Base-by-base conservation (phyloP, 305 asterid genomes). In the Fraxinus ornus region DNA sequence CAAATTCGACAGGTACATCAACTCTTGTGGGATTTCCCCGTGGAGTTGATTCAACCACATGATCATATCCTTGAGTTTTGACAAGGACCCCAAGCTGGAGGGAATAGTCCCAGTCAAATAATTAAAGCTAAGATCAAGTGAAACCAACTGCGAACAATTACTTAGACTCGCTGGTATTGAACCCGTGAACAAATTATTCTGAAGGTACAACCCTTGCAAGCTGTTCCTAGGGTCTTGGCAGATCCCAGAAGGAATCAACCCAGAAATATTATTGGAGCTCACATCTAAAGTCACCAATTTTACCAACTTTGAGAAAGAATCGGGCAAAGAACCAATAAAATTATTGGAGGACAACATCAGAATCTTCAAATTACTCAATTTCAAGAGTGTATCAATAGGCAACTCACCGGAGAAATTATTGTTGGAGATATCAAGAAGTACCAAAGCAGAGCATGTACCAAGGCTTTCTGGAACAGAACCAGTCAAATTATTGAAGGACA, bases 1-100 rank as follows among this genome's bases (percentile, higher is more conserved):
- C 84, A 94, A 81, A 33, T 89, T 80, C 84, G 72, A 87, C 85
- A 91, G 79, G 37, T 88, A 66, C 88, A 89, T 92, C 1, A 93
- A 78, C 91, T 93, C 97, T 7, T 81, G 80, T 6, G 98, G 97
- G 89, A 94, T 94, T 75, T 87, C 90, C 90, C 97, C 98, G n/a
- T 82, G 80, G 72, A 94, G 92, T 33, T 87, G 89, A 88, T 94
- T 94, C 82, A 86, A 76, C 95, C 92, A 93, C 87, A 93, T 77
- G 73, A 91, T 87, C 7, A 94, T 73, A 82, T 89, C 91, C 41
- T 81, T 86, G 2, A 94, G 80, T 73, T 86, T 86, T 5, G 86
- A 75, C 84, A 91, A 85, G 3, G 90, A 89, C n/a, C 96, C 97
- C 60, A 92, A 86, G 77, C 90, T 88, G 1, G 92, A 19, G 0